Base-by-base conservation (phyloP, 148 eudicot species). In the Diospyros kaki region DNA sequence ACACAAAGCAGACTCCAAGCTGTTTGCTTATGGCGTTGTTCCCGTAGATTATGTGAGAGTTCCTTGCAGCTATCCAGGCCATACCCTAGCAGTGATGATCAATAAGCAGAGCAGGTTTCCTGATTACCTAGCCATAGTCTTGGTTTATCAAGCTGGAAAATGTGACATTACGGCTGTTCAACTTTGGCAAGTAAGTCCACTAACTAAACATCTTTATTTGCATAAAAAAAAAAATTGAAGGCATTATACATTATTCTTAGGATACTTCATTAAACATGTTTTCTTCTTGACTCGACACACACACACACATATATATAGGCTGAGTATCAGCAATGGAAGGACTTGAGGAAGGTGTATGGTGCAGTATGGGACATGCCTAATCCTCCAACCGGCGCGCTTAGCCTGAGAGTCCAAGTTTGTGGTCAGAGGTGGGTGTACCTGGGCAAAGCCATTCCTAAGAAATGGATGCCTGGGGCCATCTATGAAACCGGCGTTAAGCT, bases 361-460 rank as follows among this genome's bases (percentile, higher is more conserved):
- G 85, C 89, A 54, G 88, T 84, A 56, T 88, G 86, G 87, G 92
- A 88, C 83, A 77, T 81, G 76, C 68, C 79, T 5, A 88, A 84
- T 76, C 89, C 89, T 71, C 89, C 92, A 52, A 75, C 12, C 68
- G 87, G 86, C 11, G 63, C 54, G 4, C 68, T 84, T 3, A 79
- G 63, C 28, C 2, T 85, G 3, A 77, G 85, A 71, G 28, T 89
- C 42, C 73, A 82, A 61, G 72, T 86, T 56, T 77, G 87, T 4
- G 85, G 64, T 46, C 76, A 69, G 2, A 77, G 72, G 68, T 82
- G 79, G 87, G 77, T 82, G 14, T 18, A 79, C 48, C 74, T 80
- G 45, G 73, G 69, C 9, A 68, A 18, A 13, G 78, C 70, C 5
- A 51, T 86, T 54, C 78, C 84, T 4, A 68, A 60, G 64, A 66